Evolutionary conservation across 768 basidiomycete species (phyloP).

Genomic region (Agaricus blazei): DNA sequence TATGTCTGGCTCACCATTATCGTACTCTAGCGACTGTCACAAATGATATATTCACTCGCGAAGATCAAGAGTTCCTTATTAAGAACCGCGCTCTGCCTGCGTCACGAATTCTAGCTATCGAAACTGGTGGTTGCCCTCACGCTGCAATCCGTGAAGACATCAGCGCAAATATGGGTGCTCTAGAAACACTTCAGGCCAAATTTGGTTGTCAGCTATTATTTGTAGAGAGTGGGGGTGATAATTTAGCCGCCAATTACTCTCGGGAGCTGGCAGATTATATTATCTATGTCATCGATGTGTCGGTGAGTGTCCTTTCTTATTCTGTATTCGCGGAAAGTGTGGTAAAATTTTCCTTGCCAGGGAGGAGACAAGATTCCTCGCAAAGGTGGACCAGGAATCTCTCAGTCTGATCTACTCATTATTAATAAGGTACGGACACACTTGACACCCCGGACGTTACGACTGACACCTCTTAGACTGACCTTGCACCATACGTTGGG

Average conservation of each 20-base stretch:
- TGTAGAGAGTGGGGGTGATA: conserved; percentile 96
- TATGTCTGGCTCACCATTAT: not conserved
- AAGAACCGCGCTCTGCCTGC: conserved; percentile 83
- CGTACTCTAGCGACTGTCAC: conserved; percentile 75
- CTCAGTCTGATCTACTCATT: conserved; percentile 89
- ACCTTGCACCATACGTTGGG: conserved; percentile 87
- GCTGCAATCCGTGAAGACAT: conserved; percentile 98
- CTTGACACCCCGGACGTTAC: not conserved
- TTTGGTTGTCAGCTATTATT: conserved; percentile 88
- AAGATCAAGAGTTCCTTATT: conserved; percentile 97
- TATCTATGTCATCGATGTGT: conserved; percentile 87
- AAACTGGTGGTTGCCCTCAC: conserved; percentile 97
- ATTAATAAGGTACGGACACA: conserved; percentile 75
- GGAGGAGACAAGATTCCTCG: conserved; percentile 98
- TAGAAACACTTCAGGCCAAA: conserved; percentile 91
- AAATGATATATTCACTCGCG: conserved; percentile 99
- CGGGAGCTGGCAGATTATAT: conserved; percentile 97
- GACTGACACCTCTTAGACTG: conserved; percentile 50
- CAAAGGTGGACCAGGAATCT: conserved; percentile 97
- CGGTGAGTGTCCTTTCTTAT: conserved; percentile 34
- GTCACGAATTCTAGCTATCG: conserved; percentile 89
- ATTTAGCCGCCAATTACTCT: conserved; percentile 95
- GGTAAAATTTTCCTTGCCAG: conserved; percentile 26
- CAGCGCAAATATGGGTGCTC: conserved; percentile 92
- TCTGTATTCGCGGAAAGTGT: not conserved